Evolutionary conservation across 73 alveolate species (phyloP).

Genomic region (Tetrahymena borealis): DNA sequence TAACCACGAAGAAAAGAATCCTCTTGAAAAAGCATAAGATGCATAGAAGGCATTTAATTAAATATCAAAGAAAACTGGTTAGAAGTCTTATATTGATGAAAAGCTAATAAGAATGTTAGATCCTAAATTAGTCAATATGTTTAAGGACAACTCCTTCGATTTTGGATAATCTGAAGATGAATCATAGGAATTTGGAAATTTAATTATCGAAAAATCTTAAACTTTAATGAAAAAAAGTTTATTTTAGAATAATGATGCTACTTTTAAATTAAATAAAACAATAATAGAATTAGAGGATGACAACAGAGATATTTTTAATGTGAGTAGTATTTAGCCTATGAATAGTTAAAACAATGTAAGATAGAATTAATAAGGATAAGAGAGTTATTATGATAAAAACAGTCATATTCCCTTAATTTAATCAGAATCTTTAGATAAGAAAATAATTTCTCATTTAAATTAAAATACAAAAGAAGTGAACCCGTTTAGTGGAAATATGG

Average conservation of each 20-base stretch:
- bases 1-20: background rate
- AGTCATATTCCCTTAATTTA: background rate
- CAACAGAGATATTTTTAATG: background rate
- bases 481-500: too few relatives aligned
- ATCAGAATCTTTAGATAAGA: background rate
- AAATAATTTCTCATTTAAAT: too few relatives aligned
- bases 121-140: background rate
- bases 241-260: background rate
- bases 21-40: background rate
- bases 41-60: background rate
- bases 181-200: too few relatives aligned
- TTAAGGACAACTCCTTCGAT: background rate
- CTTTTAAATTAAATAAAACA: background rate
- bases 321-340: background rate
- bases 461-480: too few relatives aligned
- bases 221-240: background rate
- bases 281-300: background rate
- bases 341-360: background rate
- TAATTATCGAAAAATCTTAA: too few relatives aligned
- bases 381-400: background rate
- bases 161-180: too few relatives aligned
- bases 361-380: too few relatives aligned
- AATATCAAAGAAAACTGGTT: background rate
- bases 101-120: background rate
- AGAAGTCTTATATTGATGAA: background rate